Conservation (phyloP, 106 monocot species). For the Dioscorea alata region DNA sequence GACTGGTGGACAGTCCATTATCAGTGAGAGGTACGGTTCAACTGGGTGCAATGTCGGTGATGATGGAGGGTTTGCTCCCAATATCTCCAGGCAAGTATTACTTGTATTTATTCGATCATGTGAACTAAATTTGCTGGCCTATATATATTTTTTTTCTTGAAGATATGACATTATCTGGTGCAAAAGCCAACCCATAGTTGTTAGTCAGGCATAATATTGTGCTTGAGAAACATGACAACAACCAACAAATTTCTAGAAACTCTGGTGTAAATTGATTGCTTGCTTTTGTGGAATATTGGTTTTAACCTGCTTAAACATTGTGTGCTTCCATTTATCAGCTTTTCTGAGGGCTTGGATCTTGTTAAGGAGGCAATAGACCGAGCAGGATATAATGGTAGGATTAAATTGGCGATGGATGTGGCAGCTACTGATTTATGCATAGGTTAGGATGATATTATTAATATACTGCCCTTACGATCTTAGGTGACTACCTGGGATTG, state of each 20-base stretch:
- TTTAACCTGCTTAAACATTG: no score
- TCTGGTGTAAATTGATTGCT: no score
- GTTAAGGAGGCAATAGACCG: conserved; percentile 83
- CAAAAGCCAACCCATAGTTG: no score
- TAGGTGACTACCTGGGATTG: no score
- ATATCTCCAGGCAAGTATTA: conserved; percentile 64
- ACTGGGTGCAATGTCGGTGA: conserved; percentile 80
- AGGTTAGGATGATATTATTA: conserved; percentile 32
- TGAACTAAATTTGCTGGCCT: no score
- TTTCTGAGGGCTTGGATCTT: conserved; percentile 81
- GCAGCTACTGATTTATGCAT: conserved; percentile 81
- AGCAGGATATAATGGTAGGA: conserved; percentile 85
- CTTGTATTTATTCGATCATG: no score
- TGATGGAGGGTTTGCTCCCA: conserved; percentile 84
- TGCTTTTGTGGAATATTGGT: no score
- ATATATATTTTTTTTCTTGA: no score
- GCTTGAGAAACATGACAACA: no score
- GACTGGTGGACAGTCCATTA: conserved; percentile 36
- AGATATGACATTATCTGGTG: no score
- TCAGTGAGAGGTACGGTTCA: conserved; percentile 68
- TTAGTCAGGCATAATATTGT: no score
- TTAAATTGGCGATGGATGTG: conserved; percentile 81
- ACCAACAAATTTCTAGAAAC: no score
- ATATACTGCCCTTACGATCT: not conserved
- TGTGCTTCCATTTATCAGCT: conserved; percentile 27